These are phyloP conservation scores for Rhizophora mangle DNA, from an alignment of 345 rosid species.

Conservation along the genomic window DNA sequence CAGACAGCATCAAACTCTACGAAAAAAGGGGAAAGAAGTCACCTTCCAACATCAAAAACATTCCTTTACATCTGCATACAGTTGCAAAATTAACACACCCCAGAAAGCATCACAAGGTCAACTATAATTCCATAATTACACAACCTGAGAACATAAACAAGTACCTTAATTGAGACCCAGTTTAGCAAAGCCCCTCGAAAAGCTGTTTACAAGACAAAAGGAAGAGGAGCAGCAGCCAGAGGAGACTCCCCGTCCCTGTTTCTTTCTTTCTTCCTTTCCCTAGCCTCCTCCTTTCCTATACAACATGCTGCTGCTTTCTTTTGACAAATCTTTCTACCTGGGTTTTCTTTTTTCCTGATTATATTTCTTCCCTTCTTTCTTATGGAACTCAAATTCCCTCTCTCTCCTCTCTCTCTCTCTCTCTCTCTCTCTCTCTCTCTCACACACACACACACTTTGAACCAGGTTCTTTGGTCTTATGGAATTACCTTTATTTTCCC, in stretches of 20 bases:
- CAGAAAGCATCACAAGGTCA: slow-evolving; percentile 14
- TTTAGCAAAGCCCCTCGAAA: slow-evolving; percentile 25
- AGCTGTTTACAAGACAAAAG: slow-evolving; percentile 19
- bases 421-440: background rate
- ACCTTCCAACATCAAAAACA: slow-evolving; percentile 14
- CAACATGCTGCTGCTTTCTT: slow-evolving; percentile 18
- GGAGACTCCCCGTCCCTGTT: slow-evolving; percentile 26
- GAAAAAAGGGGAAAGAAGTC: slow-evolving; percentile 8
- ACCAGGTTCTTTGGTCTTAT: slow-evolving; percentile 16
- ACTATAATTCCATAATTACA: slow-evolving; percentile 4
- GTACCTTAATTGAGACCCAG: slow-evolving; percentile 22
- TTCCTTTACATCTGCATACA: slow-evolving; percentile 8
- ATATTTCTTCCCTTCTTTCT: background rate
- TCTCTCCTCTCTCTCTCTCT: background rate
- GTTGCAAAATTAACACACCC: slow-evolving; percentile 16
- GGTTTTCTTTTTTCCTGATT: background rate
- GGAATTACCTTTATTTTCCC: slow-evolving; percentile 21
- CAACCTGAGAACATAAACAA: slow-evolving; percentile 1
- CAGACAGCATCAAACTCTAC: slow-evolving; percentile 1
- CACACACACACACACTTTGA: slow-evolving; percentile 20
- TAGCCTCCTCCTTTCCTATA: slow-evolving; percentile 27
- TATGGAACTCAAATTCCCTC: background rate
- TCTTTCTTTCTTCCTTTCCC: slow-evolving; percentile 22
- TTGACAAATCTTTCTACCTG: background rate
- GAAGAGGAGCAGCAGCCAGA: slow-evolving; percentile 19